Conservation (phyloP, 2,329 filamentous ascomycete species). For the Pyrenochaeta sp. region DNA sequence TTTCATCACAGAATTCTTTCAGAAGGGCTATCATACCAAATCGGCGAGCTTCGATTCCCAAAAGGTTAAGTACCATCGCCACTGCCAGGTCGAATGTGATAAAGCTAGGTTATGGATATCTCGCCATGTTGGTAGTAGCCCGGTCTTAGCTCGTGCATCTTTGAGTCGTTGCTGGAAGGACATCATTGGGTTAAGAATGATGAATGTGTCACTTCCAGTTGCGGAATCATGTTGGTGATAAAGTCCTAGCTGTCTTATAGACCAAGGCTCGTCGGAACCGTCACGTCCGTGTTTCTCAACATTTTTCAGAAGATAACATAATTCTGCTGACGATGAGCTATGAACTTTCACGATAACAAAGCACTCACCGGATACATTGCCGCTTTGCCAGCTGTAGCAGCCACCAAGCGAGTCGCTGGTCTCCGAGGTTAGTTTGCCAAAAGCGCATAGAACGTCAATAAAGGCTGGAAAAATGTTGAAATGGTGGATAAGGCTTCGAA, state of each 20-base stretch:
- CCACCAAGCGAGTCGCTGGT: constrained; percentile 12
- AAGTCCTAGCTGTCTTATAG: constrained; percentile 14
- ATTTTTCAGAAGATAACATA: constrained; percentile 12
- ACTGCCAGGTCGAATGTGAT: constrained; percentile 13
- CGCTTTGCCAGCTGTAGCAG: neutral
- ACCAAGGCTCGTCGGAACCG: constrained; percentile 13
- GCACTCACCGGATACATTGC: constrained; percentile 1
- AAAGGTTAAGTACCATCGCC: constrained; percentile 13
- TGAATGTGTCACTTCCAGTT: constrained; percentile 6
- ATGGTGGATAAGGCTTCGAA: constrained; percentile 4
- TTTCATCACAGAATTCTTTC: neutral
- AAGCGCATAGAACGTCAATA: constrained; percentile 13
- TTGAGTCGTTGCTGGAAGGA: constrained; percentile 13
- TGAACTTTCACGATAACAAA: neutral
- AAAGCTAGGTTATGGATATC: constrained; percentile 12
- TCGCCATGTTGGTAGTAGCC: neutral
- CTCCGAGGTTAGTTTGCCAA: constrained; percentile 6
- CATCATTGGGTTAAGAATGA: constrained; percentile 10
- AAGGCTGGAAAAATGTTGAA: constrained; percentile 14
- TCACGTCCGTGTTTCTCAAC: constrained; percentile 15
- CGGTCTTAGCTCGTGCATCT: neutral
- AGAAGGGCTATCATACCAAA: neutral
- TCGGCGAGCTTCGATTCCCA: constrained; percentile 8
- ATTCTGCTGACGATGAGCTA: neutral
- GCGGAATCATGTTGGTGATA: constrained; percentile 11